Evolutionary conservation across 169 alveolate species (phyloP).

Genomic region (Cryptosporidium andersoni): DNA sequence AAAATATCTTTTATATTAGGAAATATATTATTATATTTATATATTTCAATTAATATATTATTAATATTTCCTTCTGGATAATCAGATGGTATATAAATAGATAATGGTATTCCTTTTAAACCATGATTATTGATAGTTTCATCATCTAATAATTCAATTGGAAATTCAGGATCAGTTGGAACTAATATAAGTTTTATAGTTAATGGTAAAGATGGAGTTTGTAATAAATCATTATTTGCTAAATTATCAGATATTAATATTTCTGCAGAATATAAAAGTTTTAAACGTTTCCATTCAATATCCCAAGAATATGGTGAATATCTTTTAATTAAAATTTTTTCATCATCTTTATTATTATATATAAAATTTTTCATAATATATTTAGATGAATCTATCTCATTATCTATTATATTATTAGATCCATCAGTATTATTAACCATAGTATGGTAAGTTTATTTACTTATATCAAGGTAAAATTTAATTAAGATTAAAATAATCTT

Average conservation of each 20-base stretch:
- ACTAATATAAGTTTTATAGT: background rate
- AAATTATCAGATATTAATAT: background rate
- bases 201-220: background rate
- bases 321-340: no score
- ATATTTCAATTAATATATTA: conserved; percentile 17
- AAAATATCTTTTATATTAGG: conserved; percentile 10
- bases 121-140: background rate
- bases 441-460: no score
- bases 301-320: conserved; percentile 7
- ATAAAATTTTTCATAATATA: no score
- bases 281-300: conserved; percentile 6
- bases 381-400: no score
- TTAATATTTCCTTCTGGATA: conserved; percentile 40
- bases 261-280: conserved; percentile 2
- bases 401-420: no score
- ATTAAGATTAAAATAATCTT: no score
- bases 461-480: no score
- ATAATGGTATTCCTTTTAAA: background rate
- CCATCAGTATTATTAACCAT: no score
- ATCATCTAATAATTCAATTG: conserved; percentile 6
- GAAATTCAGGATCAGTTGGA: conserved; percentile 66
- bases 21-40: conserved; percentile 4
- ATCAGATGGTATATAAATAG: conserved; percentile 27
- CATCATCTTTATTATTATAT: background rate
- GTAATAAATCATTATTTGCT: conserved; percentile 7